Conservation (phyloP, 2,329 filamentous ascomycete genomes). For the Phialocephala subalpina region DNA sequence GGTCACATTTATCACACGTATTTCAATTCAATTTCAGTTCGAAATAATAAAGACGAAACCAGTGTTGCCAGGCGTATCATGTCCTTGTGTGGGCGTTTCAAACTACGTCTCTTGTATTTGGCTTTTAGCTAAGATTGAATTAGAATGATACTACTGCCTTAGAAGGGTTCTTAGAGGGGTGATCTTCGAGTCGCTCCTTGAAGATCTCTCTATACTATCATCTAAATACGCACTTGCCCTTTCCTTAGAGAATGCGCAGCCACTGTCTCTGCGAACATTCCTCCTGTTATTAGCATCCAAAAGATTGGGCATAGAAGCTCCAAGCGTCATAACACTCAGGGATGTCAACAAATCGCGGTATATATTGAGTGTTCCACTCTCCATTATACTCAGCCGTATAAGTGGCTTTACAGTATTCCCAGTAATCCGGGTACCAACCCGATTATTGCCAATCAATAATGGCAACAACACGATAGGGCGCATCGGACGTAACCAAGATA, state of each 20-base stretch:
- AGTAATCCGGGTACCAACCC: slow-evolving; percentile 47
- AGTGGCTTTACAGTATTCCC: slow-evolving; percentile 45
- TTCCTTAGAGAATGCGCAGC: background rate
- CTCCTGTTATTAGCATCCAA: slow-evolving; percentile 14
- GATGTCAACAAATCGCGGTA: slow-evolving; percentile 20
- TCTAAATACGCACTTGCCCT: slow-evolving; percentile 4
- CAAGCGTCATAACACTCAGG: slow-evolving; percentile 18
- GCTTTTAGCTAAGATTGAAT: background rate
- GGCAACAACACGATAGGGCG: slow-evolving; percentile 34
- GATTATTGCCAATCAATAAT: slow-evolving; percentile 47
- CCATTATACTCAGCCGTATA: slow-evolving; percentile 19
- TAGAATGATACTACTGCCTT: slow-evolving; percentile 12
- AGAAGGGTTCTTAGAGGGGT: slow-evolving; percentile 8
- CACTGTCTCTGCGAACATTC: background rate
- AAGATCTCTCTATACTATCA: slow-evolving; percentile 16
- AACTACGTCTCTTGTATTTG: slow-evolving; percentile 3
- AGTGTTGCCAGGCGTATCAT: slow-evolving; percentile 10
- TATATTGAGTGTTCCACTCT: slow-evolving; percentile 25
- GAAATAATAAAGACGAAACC: slow-evolving; percentile 10
- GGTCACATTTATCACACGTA: too few species aligned
- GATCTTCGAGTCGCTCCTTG: slow-evolving; percentile 4
- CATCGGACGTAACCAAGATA: slow-evolving; percentile 43
- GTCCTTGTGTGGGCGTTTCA: slow-evolving; percentile 13
- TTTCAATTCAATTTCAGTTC: too few species aligned
- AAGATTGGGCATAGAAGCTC: slow-evolving; percentile 13